Evolutionary conservation across 371 early-diverging fungal species (phyloP).

Genomic region (Zancudomyces culisetae): DNA sequence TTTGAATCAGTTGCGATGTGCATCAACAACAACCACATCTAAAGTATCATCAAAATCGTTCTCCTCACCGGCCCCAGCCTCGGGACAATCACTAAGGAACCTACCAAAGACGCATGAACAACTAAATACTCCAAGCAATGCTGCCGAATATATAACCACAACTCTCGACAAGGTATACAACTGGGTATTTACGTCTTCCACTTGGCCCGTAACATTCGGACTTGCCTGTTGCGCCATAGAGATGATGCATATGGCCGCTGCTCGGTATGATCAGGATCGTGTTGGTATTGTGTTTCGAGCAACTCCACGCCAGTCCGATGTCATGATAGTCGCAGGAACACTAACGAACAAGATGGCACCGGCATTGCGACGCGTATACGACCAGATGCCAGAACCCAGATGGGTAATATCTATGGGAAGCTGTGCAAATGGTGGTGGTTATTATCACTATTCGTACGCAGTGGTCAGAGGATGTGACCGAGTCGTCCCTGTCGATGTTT

Average conservation of each 20-base stretch:
- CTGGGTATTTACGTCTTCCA: slow-evolving; percentile 84
- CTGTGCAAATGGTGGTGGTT: slow-evolving; percentile 97
- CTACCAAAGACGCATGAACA: too few relatives aligned
- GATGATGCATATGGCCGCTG: slow-evolving; percentile 97
- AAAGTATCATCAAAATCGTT: too few relatives aligned
- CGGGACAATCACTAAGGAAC: too few relatives aligned
- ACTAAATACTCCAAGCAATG: slow-evolving; percentile 18
- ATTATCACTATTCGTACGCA: slow-evolving; percentile 95
- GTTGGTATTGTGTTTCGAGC: slow-evolving; percentile 95
- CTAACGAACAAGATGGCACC: slow-evolving; percentile 98
- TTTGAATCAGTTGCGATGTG: too few relatives aligned
- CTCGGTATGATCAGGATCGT: slow-evolving; percentile 96
- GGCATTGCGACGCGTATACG: slow-evolving; percentile 87
- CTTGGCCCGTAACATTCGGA: slow-evolving; percentile 97
- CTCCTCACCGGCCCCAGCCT: too few relatives aligned
- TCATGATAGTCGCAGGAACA: slow-evolving; percentile 96
- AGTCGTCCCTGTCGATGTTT: slow-evolving; percentile 90
- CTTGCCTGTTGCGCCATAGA: slow-evolving; percentile 95
- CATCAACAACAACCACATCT: too few relatives aligned
- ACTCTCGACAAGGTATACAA: slow-evolving; percentile 80
- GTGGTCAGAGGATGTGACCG: slow-evolving; percentile 93
- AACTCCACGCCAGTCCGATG: slow-evolving; percentile 92
- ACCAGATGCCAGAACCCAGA: slow-evolving; percentile 84
- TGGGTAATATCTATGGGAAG: slow-evolving; percentile 98
- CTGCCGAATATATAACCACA: slow-evolving; percentile 37